Base-by-base conservation (phyloP, 169 alveolate genomes). In the Plasmodium inui region DNA sequence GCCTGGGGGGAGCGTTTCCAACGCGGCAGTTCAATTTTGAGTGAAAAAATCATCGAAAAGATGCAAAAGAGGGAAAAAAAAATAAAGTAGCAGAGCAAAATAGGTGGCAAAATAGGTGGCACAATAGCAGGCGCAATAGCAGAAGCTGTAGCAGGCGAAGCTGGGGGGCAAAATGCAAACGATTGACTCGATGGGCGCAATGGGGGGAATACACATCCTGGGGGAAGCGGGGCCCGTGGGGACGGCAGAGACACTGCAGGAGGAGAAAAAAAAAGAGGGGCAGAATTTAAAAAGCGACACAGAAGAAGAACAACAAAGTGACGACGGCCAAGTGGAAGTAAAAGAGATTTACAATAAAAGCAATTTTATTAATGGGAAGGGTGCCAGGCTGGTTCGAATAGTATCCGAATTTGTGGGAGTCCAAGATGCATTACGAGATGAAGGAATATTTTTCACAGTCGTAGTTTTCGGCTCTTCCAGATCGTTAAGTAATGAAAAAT, bases 401-500 rank as follows among this genome's bases (percentile, higher is more conserved):
- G 9, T 96, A 26, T 96, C 96, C 73, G 97, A 96, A 72, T 96
- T 94, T 70, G 74, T 92, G 39, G 96, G 95, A 55, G 96, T 93
- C 26, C 92, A 95, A 73, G 96, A 94, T 41, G 79, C 95, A n/a
- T 73, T 96, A 82, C 50, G 94, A 72, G 70, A 78, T 57, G 92
- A 92, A 71, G 92, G 92, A 9, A 94, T 95, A 37, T 92, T 92
- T 88, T 94, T 90, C 83, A 92, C 96, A 14, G 71, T 95, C 34
- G 88, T 94, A 26, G 76, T 95, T 55, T 95, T 95, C 53, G 97
- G 97, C 10, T 94, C 96, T 0, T 93, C 97, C 22, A 84, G 97
- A 30, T 50, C 96, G 10, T 50, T 92, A 79, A 82, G 93, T 67
- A 70, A 80, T 12, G 93, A 93, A 39, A 32, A 80, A 71, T 95